phyloP scores from a whole-genome alignment of 1,284 basidiomycete species.

The Melanopsichium pennsylvanicum region DNA sequence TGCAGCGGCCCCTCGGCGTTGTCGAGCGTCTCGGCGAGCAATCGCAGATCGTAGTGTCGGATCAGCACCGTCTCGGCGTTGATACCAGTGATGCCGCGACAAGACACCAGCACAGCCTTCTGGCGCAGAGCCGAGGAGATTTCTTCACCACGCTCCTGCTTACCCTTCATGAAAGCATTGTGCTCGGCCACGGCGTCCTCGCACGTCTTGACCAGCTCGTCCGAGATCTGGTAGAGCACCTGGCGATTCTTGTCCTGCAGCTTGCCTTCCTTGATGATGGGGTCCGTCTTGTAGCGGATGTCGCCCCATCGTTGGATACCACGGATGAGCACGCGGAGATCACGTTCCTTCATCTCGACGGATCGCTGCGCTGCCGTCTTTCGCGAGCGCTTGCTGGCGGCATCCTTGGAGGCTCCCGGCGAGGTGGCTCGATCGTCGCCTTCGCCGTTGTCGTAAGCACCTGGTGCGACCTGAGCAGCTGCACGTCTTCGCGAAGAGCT shows the following conservation, averaged over 20 bases:
- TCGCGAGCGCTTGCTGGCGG: constrained; percentile 68
- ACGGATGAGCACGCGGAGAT: constrained; percentile 92
- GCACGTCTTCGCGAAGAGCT: constrained; percentile 70
- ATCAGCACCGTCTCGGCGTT: constrained; percentile 97
- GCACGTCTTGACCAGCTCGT: constrained; percentile 90
- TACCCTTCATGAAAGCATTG: constrained; percentile 70
- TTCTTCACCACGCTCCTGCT: constrained; percentile 76
- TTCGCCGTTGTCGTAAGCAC: constrained; percentile 74
- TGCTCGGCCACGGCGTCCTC: constrained; percentile 83
- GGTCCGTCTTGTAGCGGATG: constrained; percentile 90
- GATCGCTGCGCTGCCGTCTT: constrained; percentile 86
- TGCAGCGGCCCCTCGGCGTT: constrained; percentile 74
- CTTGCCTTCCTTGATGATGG: constrained; percentile 91
- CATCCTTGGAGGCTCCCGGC: constrained; percentile 63
- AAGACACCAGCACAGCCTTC: constrained; percentile 92
- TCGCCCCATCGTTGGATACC: constrained; percentile 98
- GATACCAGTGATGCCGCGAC: constrained; percentile 87
- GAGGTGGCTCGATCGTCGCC: constrained; percentile 32
- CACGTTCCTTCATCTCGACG: constrained; percentile 94
- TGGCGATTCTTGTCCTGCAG: constrained; percentile 92
- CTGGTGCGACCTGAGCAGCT: constrained; percentile 75
- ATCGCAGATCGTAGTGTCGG: constrained; percentile 85
- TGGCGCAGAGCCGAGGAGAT: constrained; percentile 73
- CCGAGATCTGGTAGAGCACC: constrained; percentile 87
- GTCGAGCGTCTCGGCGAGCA: constrained; percentile 76